Evolutionary conservation across 2,329 filamentous ascomycete genomes (phyloP).

Genomic region (Verruconis gallopava): DNA sequence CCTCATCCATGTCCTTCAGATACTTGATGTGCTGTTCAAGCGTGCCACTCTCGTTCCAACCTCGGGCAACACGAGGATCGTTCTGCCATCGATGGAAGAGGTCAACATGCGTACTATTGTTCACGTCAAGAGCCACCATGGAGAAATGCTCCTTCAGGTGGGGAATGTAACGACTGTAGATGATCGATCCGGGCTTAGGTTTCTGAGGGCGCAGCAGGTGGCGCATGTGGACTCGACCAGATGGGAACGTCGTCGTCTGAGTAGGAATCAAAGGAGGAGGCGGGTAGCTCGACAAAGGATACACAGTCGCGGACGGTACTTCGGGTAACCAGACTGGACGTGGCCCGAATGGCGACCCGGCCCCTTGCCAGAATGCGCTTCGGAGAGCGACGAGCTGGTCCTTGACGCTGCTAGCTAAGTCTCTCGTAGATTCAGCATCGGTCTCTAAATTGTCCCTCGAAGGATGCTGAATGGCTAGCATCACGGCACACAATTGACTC

Average conservation of each 20-base stretch:
- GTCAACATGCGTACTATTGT: slow-evolving; percentile 49
- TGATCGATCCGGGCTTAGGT: slow-evolving; percentile 53
- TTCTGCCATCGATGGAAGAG: slow-evolving; percentile 75
- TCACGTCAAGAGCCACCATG: slow-evolving; percentile 59
- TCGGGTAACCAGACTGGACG: slow-evolving; percentile 25
- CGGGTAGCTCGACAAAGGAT: slow-evolving; percentile 25
- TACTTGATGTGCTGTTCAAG: slow-evolving; percentile 63
- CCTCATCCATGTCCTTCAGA: slow-evolving; percentile 52
- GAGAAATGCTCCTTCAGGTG: slow-evolving; percentile 64
- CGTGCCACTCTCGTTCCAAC: slow-evolving; percentile 68
- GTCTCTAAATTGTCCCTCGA: neutral
- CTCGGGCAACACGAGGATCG: slow-evolving; percentile 64
- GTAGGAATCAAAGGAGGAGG: slow-evolving; percentile 11
- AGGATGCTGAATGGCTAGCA: neutral
- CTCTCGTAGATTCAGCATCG: neutral
- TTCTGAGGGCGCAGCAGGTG: slow-evolving; percentile 62
- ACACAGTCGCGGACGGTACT: slow-evolving; percentile 17
- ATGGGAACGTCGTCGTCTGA: slow-evolving; percentile 36
- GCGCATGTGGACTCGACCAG: slow-evolving; percentile 42
- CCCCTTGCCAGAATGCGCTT: slow-evolving; percentile 30
- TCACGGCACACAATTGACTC: neutral
- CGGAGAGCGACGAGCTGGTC: neutral
- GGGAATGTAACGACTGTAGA: slow-evolving; percentile 69
- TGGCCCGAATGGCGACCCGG: slow-evolving; percentile 28
- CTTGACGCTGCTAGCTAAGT: neutral